Base-by-base conservation (phyloP, 164 flowering plant genomes). In the Magnolia kwangsiensis region DNA sequence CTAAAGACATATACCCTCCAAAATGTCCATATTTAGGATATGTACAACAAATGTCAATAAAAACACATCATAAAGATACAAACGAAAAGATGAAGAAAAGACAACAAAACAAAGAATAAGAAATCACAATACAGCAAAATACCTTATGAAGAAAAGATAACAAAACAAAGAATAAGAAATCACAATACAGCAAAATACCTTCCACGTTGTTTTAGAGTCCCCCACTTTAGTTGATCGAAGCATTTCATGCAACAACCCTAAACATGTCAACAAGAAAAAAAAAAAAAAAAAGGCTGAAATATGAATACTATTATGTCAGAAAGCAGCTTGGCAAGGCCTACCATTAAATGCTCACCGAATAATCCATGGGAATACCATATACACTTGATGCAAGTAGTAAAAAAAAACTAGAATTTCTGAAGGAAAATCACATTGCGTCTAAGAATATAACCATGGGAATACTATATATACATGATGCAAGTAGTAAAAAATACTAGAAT, bases 231-330 rank as follows among this genome's bases (percentile, higher is more conserved):
- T 76, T 37, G 97, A 89, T 64, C 98, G 86, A 78, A 96, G 97
- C 99, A 96, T 96, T 84, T 96, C 99, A 77, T 83, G 78, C 82
- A 96, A 78, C 61, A 96, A 84, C 51, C 99, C 99, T 96, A 82
- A 20, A 69, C 50, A 63, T 61, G 23, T 20, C 68, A 5, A 16
- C 49, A 72, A 23, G 49, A 58, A 24, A 50, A 59, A 27, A 58
- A 16, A 71, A 2, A 29, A 9, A 27, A 3, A 49, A 27, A 27
- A 6, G 45, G 29, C 65, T 37, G 29, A 73, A 18, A 27, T 31
- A 13, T 68, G n/a, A 24, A 59, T 21, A 63, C 45, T 37, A 37
- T 37, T 37, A 37, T 37, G 45, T 37, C 4, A 37, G 7, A 37
- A 37, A 37, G 45, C 45, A 37, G 45, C 45, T 37, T 37, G 45